Base-by-base conservation (phyloP, 2,329 filamentous ascomycete genomes). In the Mariannaea sp. region DNA sequence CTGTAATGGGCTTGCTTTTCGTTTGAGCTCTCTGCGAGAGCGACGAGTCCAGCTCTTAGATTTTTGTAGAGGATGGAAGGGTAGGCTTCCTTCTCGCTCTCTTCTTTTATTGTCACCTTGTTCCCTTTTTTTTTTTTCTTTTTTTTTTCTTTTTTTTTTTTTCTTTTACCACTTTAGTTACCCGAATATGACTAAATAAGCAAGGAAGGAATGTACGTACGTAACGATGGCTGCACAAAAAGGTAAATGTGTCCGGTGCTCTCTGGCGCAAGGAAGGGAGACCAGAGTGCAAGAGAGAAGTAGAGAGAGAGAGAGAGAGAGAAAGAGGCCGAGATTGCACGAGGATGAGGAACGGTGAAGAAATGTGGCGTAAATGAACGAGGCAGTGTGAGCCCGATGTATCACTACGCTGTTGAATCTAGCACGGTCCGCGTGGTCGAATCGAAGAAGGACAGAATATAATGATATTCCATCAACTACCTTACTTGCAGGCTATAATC, bases 381-480 rank as follows among this genome's bases (percentile, higher is more conserved):
- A 59, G 55, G 59, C 57, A 59, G 57, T 40, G 36, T 33, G 30
- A 57, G n/a, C n/a, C 57, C 45, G 39, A 49, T 46, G 58, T 46
- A 39, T 27, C 36, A 49, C 56, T 40, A n/a, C 49, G 26, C 49
- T 41, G 38, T 44, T 27, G 42, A 53, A 41, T 47, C 30, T 38
- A 47, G 47, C 33, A 56, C 53, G 41, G 33, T 26, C 16, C 59
- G 47, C 49, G 61, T 58, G 52, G 49, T 58, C 41, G 42, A 47
- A 17, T 20, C 29, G 48, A 49, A n/a, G n/a, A 44, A 41, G 56
- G 48, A 52, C 42, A 32, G 50, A 40, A 40, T 35, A 32, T 16
- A 10, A 38, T n/a, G n/a, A n/a, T n/a, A n/a, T n/a, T n/a, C n/a
- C n/a, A n/a, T n/a, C n/a, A n/a, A n/a, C n/a, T n/a, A n/a, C 30